These are phyloP conservation scores for Linderina pennispora DNA, from an alignment of 192 early-diverging fungal genomes.

Conservation along the genomic window DNA sequence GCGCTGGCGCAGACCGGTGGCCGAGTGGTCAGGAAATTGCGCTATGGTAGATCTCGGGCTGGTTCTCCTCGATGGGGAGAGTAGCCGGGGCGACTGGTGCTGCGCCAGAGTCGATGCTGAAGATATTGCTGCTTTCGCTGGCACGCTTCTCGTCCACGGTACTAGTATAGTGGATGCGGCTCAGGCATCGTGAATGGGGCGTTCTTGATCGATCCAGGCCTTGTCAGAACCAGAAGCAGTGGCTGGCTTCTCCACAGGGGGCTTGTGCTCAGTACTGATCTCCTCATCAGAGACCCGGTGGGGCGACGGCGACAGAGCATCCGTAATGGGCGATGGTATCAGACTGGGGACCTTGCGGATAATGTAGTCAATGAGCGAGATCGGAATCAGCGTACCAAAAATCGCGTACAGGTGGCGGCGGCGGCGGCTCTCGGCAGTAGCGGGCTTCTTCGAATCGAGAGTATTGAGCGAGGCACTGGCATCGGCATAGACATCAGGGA, in stretches of 20 bases:
- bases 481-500: slow-evolving; percentile 23
- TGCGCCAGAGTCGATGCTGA: neutral
- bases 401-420: slow-evolving; percentile 27
- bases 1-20: slow-evolving; percentile 37
- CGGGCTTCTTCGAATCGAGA: neutral
- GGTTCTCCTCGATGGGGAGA: no score
- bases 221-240: no score
- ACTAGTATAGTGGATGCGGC: no score
- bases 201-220: no score
- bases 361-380: slow-evolving; percentile 1
- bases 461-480: slow-evolving; percentile 10
- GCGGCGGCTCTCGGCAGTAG: slow-evolving; percentile 8
- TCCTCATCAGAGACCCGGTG: no score
- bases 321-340: no score
- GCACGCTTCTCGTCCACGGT: neutral
- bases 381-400: slow-evolving; percentile 32
- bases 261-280: no score
- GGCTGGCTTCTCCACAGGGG: no score
- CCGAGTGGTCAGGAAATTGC: no score
- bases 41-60: neutral
- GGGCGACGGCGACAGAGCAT: no score
- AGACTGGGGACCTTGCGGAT: slow-evolving; percentile 14
- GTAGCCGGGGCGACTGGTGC: no score
- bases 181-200: no score
- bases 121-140: neutral